phyloP scores from a whole-genome alignment of 2,329 filamentous ascomycete species.

The Colletotrichum sp. region DNA sequence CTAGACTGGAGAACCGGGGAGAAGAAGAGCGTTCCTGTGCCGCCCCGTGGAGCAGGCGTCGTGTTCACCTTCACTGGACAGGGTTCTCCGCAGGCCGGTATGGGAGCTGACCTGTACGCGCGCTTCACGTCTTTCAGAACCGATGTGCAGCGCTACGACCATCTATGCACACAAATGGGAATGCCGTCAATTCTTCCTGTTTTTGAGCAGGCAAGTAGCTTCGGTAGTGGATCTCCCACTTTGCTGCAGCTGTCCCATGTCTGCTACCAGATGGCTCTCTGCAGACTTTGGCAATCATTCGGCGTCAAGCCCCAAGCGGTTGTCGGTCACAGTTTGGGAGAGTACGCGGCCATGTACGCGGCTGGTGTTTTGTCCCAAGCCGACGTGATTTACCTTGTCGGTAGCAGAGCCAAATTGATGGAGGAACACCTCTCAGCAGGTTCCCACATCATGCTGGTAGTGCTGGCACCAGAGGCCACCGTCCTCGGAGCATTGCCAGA shows the following conservation, averaged over 20 bases:
- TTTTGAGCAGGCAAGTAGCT: constrained; percentile 39
- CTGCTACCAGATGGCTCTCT: constrained; percentile 62
- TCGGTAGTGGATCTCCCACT: constrained; percentile 25
- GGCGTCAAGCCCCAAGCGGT: constrained; percentile 60
- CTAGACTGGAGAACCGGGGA: constrained; percentile 39
- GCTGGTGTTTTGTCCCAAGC: constrained; percentile 73
- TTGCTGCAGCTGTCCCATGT: constrained; percentile 57
- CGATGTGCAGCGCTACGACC: constrained; percentile 62
- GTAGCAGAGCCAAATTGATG: constrained; percentile 68
- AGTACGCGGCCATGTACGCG: constrained; percentile 75
- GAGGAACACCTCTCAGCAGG: constrained; percentile 67
- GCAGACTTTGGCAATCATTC: constrained; percentile 59
- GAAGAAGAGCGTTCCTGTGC: constrained; percentile 44
- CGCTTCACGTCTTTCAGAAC: constrained; percentile 51
- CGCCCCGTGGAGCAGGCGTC: constrained; percentile 47
- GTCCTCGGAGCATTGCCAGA: constrained; percentile 58
- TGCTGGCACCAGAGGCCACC: constrained; percentile 52
- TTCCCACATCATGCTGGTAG: constrained; percentile 65
- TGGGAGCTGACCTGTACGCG: constrained; percentile 54
- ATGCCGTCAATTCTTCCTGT: constrained; percentile 63
- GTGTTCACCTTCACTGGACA: constrained; percentile 63
- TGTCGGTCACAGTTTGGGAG: constrained; percentile 69
- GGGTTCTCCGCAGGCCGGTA: constrained; percentile 54
- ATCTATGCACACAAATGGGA: constrained; percentile 52
- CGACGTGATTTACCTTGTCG: constrained; percentile 76